phyloP scores from a whole-genome alignment of 208 protist genomes.

The Wallacemonas sp. region DNA sequence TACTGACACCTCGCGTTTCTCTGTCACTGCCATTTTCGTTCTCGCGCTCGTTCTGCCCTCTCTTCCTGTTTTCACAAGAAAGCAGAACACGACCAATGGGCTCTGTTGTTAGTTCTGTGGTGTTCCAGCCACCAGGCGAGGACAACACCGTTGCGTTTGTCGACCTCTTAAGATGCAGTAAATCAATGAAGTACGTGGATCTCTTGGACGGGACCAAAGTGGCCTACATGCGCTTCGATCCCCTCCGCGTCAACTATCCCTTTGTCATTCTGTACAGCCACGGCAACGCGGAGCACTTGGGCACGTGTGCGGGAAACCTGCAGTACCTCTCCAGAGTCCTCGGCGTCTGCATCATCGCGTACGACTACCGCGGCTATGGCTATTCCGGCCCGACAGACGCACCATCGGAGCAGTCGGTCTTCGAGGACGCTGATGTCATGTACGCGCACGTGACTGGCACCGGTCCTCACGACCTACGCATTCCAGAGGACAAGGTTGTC shows the following conservation, averaged over 20 bases:
- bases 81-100: too few species aligned
- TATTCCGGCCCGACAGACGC: conserved; percentile 33
- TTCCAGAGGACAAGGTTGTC: conserved; percentile 42
- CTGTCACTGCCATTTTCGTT: too few species aligned
- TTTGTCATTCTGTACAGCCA: conserved; percentile 71
- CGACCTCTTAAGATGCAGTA: conserved; percentile 20
- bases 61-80: conserved; percentile 7
- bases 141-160: neutral
- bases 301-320: conserved; percentile 33
- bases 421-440: conserved; percentile 69
- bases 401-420: conserved; percentile 51
- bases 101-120: conserved; percentile 42
- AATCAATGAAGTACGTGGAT: conserved; percentile 28
- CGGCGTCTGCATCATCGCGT: conserved; percentile 45
- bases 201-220: conserved; percentile 29
- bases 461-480: conserved; percentile 25
- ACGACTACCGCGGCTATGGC: conserved; percentile 86
- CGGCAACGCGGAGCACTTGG: conserved; percentile 78
- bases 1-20: too few species aligned
- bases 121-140: conserved; percentile 61
- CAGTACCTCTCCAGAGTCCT: conserved; percentile 28
- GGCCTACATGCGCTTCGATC: conserved; percentile 33
- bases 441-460: conserved; percentile 44
- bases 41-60: conserved; percentile 6
- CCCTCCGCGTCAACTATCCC: neutral